A percentile compares a stretch with the other conserved stretches of the same genome.
Conservation (phyloP, 176 grass and related monocot genomes). For the Pharus latifolius region DNA sequence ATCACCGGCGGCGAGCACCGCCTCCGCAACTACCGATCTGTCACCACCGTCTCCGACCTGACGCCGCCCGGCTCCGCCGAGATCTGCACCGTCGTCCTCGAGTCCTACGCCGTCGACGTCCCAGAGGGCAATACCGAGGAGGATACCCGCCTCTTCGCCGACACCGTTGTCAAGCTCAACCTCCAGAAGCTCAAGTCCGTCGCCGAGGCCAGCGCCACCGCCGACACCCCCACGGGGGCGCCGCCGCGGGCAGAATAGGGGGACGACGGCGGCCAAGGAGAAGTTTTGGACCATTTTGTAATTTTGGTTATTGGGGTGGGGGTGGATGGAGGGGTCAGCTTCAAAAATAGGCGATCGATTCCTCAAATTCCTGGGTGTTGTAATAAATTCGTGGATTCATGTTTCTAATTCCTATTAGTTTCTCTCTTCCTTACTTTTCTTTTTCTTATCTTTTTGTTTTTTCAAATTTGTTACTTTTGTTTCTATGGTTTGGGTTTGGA, state of each 20-base stretch:
- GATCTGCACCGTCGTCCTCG: conserved; percentile 87
- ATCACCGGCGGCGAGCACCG: conserved; percentile 94
- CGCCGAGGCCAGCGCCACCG: conserved; percentile 52
- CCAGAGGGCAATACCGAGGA: conserved; percentile 84
- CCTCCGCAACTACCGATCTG: conserved; percentile 68
- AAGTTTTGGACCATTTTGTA: conserved; percentile 9
- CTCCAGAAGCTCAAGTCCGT: conserved; percentile 97
- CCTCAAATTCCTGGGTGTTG: conserved; percentile 20
- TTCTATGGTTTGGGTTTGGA: too few species aligned
- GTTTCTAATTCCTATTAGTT: not conserved
- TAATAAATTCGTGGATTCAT: conserved; percentile 54
- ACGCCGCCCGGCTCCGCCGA: not conserved
- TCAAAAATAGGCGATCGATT: conserved; percentile 25
- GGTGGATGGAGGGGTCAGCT: conserved; percentile 3
- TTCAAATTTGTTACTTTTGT: too few species aligned
- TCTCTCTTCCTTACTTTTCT: conserved; percentile 4
- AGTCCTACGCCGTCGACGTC: conserved; percentile 90
- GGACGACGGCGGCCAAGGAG: not conserved
- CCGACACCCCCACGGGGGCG: not conserved
- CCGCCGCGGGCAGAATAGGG: conserved; percentile 8
- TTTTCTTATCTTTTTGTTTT: not conserved
- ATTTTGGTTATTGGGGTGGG: conserved; percentile 22
- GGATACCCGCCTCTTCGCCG: conserved; percentile 93
- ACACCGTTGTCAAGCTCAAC: conserved; percentile 92
- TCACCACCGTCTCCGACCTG: conserved; percentile 78